Base-by-base conservation (phyloP, 2,329 filamentous ascomycete genomes). In the Plenodomus biglobosus region DNA sequence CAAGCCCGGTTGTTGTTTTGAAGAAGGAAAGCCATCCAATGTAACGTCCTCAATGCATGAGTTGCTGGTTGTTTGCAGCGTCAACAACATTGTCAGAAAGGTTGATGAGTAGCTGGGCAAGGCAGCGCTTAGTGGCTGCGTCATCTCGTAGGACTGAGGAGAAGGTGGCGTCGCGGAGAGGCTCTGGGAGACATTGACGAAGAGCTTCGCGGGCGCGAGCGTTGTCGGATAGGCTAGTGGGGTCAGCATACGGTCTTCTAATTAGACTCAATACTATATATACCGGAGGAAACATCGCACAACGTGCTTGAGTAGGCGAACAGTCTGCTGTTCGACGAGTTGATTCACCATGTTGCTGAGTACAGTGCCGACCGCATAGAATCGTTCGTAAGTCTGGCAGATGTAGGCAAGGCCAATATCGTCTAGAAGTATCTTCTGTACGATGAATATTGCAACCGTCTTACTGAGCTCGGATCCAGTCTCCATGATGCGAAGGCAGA, bases 271-370 rank as follows among this genome's bases (percentile, higher is more conserved):
- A 22, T 5, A 40, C 36, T 24, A 13, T 18, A 76, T 84, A 62
- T 78, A 95, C 90, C 94, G 84, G 68, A 99, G 81, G 73, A 99
- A 99, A 76, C 94, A 99, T 60, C 94, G 82, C 27, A 99, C 94
- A 48, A 99, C 94, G 70, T 99, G 94, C 81, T 99, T 99, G 19
- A 99, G 83, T 39, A 99, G 80, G 43, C 94, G 83, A 22, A 95
- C 94, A 1, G 94, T 99, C 75, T 99, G 94, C 68, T 96, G 92
- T 74, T 99, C 94, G 34, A 97, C 94, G 32, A 99, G 82, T 75
- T 97, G 92, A 44, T 88, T 91, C 48, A 99, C 94, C 94, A 99
- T 99, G 70, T 97, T 99, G 77, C 90, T 96, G 34, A 99, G 78
- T 5, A 99, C 94, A 1, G 94, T 99, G 5, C 94, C 94, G 4